Percentiles rank a stretch among this genome's conserved stretches.
These are phyloP conservation scores for Sporothrix variecibatus DNA, from an alignment of 2,329 filamentous ascomycete species.

Conservation along the genomic window DNA sequence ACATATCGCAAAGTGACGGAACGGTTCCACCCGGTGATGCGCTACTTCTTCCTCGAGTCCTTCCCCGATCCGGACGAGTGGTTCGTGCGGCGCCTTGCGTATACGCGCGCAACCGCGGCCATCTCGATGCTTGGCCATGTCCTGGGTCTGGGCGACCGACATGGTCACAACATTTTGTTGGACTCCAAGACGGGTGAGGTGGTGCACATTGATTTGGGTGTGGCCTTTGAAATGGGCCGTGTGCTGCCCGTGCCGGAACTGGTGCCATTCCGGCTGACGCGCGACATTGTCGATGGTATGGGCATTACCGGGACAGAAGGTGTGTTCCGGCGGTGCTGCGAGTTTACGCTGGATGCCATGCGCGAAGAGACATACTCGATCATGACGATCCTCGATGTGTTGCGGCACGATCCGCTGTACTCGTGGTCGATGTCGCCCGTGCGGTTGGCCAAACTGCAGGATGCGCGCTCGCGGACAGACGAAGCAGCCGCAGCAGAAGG, in stretches of 20 bases:
- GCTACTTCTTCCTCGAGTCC: slow-evolving; percentile 95
- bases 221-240: slow-evolving; percentile 94
- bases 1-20: slow-evolving; percentile 78
- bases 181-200: slow-evolving; percentile 89
- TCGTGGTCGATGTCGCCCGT: slow-evolving; percentile 86
- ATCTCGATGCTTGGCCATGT: slow-evolving; percentile 95
- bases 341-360: slow-evolving; percentile 92
- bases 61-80: slow-evolving; percentile 94
- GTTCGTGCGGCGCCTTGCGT: slow-evolving; percentile 86
- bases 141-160: slow-evolving; percentile 87
- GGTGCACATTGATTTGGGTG: slow-evolving; percentile 94
- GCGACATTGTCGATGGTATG: slow-evolving; percentile 96
- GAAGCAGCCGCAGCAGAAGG: slow-evolving; percentile 34
- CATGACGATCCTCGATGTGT: slow-evolving; percentile 96
- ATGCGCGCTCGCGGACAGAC: slow-evolving; percentile 52
- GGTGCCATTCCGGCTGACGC: slow-evolving; percentile 90
- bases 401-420: slow-evolving; percentile 97
- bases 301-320: slow-evolving; percentile 93
- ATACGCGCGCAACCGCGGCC: slow-evolving; percentile 89
- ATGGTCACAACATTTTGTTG: slow-evolving; percentile 95
- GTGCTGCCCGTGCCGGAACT: slow-evolving; percentile 94
- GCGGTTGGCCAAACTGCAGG: slow-evolving; percentile 64
- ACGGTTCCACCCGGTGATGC: slow-evolving; percentile 87
- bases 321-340: slow-evolving; percentile 95
- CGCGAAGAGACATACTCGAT: slow-evolving; percentile 96